These are phyloP conservation scores for Camellia granthamiana DNA, from an alignment of 148 eudicot genomes.

Conservation along the genomic window DNA sequence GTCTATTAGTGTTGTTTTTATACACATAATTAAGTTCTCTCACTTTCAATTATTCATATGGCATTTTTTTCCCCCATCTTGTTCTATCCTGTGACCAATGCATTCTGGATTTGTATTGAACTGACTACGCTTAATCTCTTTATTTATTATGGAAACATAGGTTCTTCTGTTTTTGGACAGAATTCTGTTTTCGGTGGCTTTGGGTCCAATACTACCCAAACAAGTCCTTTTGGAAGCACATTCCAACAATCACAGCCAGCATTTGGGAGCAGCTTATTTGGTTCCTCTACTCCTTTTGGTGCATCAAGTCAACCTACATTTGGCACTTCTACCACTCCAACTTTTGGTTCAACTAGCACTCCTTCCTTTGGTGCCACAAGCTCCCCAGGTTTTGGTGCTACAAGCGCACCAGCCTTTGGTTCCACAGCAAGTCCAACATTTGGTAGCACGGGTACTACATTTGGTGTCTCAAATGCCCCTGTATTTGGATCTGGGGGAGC, in stretches of 20 bases:
- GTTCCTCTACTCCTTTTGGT: too few species aligned
- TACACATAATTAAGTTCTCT: background rate
- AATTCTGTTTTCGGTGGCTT: constrained; percentile 82
- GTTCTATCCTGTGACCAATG: too few species aligned
- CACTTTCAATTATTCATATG: background rate
- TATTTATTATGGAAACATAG: constrained; percentile 24
- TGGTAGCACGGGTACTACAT: constrained; percentile 8
- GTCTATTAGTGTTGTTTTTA: background rate
- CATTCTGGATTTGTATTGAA: too few species aligned
- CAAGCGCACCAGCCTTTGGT: constrained; percentile 38
- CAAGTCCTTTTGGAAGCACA: too few species aligned
- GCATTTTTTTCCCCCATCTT: too few species aligned
- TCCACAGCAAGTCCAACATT: constrained; percentile 31
- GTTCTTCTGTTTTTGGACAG: constrained; percentile 69
- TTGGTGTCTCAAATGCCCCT: too few species aligned
- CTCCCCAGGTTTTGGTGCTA: constrained; percentile 32
- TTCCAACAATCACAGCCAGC: too few species aligned
- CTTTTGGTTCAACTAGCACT: constrained; percentile 40
- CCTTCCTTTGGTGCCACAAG: too few species aligned
- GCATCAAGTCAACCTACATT: constrained; percentile 47
- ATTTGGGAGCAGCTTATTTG: too few species aligned
- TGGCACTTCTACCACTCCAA: constrained; percentile 43
- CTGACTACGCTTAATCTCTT: too few species aligned
- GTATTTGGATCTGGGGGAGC: too few species aligned
- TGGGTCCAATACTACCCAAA: constrained; percentile 53